phyloP scores from a whole-genome alignment of 2,329 filamentous ascomycete genomes.

The Ceratocystis albifundus region DNA sequence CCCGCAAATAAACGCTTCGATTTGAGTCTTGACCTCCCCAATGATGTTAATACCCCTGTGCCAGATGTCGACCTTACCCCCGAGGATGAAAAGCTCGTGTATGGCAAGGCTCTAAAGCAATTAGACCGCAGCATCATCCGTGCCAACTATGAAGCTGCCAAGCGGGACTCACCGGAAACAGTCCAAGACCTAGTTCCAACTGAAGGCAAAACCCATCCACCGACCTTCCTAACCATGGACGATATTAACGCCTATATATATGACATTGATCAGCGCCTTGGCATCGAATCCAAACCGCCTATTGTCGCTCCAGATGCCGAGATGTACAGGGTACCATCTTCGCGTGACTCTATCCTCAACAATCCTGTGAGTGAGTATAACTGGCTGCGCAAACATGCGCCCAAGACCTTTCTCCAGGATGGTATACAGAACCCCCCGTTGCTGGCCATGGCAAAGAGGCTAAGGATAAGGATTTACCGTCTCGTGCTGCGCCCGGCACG shows the following conservation, averaged over 20 bases:
- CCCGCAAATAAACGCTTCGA: constrained; percentile 64
- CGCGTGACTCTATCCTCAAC: constrained; percentile 34
- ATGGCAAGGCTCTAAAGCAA: constrained; percentile 39
- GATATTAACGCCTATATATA: constrained; percentile 65
- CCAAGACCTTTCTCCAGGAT: constrained; percentile 75
- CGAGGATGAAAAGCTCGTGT: constrained; percentile 34
- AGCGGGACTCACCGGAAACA: constrained; percentile 51
- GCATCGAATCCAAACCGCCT: constrained; percentile 36
- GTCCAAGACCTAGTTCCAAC: constrained; percentile 39
- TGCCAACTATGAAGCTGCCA: constrained; percentile 40
- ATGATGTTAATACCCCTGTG: constrained; percentile 31
- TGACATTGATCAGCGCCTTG: constrained; percentile 46
- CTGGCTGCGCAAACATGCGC: constrained; percentile 78
- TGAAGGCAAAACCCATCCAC: constrained; percentile 45
- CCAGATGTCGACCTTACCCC: constrained; percentile 30
- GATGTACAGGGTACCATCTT: constrained; percentile 32
- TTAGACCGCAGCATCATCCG: constrained; percentile 45
- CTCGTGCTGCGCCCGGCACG: constrained; percentile 26
- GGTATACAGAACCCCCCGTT: constrained; percentile 30
- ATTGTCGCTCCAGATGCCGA: constrained; percentile 42
- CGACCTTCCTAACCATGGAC: constrained; percentile 55
- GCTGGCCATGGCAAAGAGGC: not conserved
- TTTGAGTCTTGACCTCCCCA: constrained; percentile 42
- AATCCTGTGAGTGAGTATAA: constrained; percentile 93
- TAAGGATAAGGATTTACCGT: constrained; percentile 32